A percentile compares a stretch with the other conserved stretches of the same genome.
These are phyloP conservation scores for Zygosaccharomyces sapae DNA, from an alignment of 1,139 yeast species.

Conservation along the genomic window DNA sequence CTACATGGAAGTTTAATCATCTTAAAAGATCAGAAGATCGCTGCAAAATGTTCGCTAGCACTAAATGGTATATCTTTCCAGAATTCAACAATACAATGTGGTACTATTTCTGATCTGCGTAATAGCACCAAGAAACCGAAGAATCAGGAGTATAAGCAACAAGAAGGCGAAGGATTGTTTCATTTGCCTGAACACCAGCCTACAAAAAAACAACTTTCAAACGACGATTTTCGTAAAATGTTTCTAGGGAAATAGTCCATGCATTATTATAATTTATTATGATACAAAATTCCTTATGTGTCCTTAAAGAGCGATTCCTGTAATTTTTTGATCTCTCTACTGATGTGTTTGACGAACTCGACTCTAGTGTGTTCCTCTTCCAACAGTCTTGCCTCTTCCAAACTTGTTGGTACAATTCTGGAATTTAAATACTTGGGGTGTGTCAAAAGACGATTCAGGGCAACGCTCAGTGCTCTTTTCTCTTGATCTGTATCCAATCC, in stretches of 20 bases:
- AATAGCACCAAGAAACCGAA: constrained; percentile 3
- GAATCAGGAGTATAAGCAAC: not conserved
- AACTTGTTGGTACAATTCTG: constrained; percentile 56
- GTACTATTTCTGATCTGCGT: constrained; percentile 40
- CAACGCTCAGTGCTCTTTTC: constrained; percentile 52
- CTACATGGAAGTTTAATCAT: constrained; percentile 51
- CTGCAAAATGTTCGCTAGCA: constrained; percentile 55
- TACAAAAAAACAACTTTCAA: constrained; percentile 28
- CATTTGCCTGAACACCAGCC: not conserved
- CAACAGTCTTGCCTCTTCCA: constrained; percentile 59
- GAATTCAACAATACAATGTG: constrained; percentile 39
- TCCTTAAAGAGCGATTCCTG: constrained; percentile 40
- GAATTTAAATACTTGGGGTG: constrained; percentile 83
- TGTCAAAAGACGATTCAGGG: constrained; percentile 65
- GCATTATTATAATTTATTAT: not conserved
- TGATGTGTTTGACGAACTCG: constrained; percentile 46
- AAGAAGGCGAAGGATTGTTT: too few species aligned
- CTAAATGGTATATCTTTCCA: constrained; percentile 45
- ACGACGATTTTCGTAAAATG: constrained; percentile 42
- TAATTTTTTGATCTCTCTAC: constrained; percentile 55
- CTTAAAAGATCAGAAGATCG: constrained; percentile 44
- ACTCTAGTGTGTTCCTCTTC: constrained; percentile 44
- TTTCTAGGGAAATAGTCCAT: constrained; percentile 30
- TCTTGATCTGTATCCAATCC: constrained; percentile 59
- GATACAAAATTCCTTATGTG: constrained; percentile 4